These are phyloP conservation scores for Ogataea corticis DNA, from an alignment of 805 yeast genomes.

Conservation along the genomic window DNA sequence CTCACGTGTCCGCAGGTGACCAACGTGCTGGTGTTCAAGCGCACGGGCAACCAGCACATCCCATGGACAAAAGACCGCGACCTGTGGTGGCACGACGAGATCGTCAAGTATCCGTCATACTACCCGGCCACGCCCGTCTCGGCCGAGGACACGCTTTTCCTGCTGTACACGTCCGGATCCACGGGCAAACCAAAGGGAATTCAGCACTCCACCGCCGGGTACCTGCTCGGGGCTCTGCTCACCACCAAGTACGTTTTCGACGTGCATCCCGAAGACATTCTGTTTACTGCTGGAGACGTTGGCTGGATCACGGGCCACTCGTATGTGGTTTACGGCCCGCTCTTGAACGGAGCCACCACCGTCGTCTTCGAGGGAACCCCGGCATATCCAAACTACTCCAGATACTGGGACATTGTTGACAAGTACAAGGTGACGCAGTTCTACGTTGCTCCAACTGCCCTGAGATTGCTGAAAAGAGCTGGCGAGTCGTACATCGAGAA, in stretches of 20 bases:
- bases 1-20: conserved; percentile 62
- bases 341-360: conserved; percentile 73
- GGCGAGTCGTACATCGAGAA: conserved; percentile 64
- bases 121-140: conserved; percentile 72
- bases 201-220: conserved; percentile 80
- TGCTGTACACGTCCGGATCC: conserved; percentile 83
- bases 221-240: conserved; percentile 68
- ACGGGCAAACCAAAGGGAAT: conserved; percentile 91
- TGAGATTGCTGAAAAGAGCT: conserved; percentile 72
- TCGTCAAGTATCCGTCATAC: conserved; percentile 64
- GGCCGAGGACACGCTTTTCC: conserved; percentile 80
- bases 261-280: conserved; percentile 67
- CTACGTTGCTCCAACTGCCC: conserved; percentile 84
- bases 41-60: conserved; percentile 64
- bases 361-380: conserved; percentile 87
- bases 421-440: conserved; percentile 73
- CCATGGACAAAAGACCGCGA: conserved; percentile 60
- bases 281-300: conserved; percentile 87
- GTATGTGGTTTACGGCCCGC: conserved; percentile 80
- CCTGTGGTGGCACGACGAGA: conserved; percentile 75
- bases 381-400: conserved; percentile 75
- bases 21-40: conserved; percentile 69
- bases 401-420: conserved; percentile 79
- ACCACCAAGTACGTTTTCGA: conserved; percentile 79
- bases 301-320: conserved; percentile 94